phyloP scores from a whole-genome alignment of 208 protist species.

The Trypanosoma boissoni region DNA sequence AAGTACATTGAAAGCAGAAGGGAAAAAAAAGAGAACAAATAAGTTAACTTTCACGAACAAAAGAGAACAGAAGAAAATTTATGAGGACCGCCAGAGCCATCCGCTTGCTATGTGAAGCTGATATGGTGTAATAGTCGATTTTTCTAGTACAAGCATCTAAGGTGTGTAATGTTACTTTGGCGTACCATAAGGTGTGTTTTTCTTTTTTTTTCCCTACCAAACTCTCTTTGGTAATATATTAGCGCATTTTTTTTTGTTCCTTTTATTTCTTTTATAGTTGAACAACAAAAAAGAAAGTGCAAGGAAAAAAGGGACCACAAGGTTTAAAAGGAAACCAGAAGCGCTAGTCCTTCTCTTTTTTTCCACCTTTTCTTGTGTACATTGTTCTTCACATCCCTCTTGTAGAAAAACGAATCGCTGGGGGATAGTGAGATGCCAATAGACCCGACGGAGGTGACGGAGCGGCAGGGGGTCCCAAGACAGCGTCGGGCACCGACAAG shows the following conservation, averaged over 20 bases:
- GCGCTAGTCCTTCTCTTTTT: not conserved
- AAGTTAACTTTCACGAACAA: not conserved
- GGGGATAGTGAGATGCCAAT: constrained; percentile 6
- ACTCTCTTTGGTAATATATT: too few species aligned
- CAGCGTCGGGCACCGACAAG: not conserved
- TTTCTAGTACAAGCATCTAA: too few species aligned
- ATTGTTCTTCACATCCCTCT: not conserved
- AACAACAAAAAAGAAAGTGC: not conserved
- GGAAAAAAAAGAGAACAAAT: not conserved
- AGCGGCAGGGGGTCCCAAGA: constrained; percentile 21
- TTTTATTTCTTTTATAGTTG: not conserved
- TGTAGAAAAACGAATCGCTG: too few species aligned
- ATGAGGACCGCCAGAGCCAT: too few species aligned
- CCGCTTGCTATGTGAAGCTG: too few species aligned
- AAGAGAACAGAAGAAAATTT: too few species aligned
- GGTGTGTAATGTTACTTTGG: too few species aligned
- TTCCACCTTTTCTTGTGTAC: not conserved
- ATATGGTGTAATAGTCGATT: too few species aligned
- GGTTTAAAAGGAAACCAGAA: constrained; percentile 1
- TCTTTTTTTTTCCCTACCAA: constrained; percentile 9
- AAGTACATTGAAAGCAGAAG: not conserved
- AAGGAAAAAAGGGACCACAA: not conserved
- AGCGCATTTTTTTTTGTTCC: not conserved
- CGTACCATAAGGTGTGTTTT: too few species aligned
- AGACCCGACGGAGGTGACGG: constrained; percentile 16